Conservation (phyloP, 106 monocot genomes). For the Acorus gramineus region DNA sequence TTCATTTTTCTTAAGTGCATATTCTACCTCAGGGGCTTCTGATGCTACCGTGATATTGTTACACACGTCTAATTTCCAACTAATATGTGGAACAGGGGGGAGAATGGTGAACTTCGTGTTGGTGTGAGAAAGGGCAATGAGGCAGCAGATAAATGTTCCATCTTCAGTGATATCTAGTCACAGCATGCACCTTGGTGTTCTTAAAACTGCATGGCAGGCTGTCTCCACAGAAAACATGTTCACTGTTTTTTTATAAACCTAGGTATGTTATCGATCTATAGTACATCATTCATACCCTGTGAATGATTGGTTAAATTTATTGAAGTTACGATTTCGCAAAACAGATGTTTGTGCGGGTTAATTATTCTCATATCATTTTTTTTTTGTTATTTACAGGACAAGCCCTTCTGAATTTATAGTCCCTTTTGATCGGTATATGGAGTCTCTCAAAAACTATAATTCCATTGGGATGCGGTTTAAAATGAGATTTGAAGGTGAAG, state of each 20-base stretch:
- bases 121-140: constrained; percentile 27
- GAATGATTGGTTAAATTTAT: no score
- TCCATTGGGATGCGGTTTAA: constrained; percentile 61
- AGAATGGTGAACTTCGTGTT: constrained; percentile 28
- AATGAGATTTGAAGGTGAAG: constrained; percentile 68
- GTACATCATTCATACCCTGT: no score
- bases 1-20: constrained; percentile 62
- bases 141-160: constrained; percentile 18
- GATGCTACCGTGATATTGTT: no score
- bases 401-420: constrained; percentile 57
- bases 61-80: no score
- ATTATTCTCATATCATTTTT: not conserved
- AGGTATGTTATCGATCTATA: constrained; percentile 11
- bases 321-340: no score
- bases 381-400: constrained; percentile 18
- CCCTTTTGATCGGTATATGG: constrained; percentile 48
- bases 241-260: constrained; percentile 29
- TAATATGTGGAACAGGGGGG: constrained; percentile 13
- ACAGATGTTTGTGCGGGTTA: no score
- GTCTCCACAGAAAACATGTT: constrained; percentile 20
- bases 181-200: constrained; percentile 10
- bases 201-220: constrained; percentile 30
- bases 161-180: no score
- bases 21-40: not conserved
- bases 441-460: constrained; percentile 41